Base-by-base conservation (phyloP, 2,329 filamentous ascomycete species). In the Macrophomina tecta region DNA sequence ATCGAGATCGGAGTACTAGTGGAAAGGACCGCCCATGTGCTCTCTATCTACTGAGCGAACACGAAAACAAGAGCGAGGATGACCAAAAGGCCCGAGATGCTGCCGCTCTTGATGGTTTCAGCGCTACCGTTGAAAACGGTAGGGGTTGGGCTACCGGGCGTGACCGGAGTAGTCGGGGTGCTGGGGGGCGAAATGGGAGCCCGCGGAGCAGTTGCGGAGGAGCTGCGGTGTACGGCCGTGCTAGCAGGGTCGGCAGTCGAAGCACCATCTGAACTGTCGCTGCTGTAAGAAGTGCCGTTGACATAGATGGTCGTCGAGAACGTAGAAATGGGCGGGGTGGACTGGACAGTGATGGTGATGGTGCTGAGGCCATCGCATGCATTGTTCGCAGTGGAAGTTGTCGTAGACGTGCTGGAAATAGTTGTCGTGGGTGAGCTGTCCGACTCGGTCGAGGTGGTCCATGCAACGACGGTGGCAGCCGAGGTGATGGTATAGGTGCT, bases 11-110 rank as follows among this genome's bases (percentile, higher is more conserved):
- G 14, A 36, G 45, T 23, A 30, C 30, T 5, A 61, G 30, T 34
- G 11, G 30, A 60, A 60, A 30, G 55, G 6, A n/a, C 2, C 7
- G 12, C 14, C 14, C 30, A 3, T 38, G 30, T 7, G 8, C 9
- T n/a, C 38, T 46, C 40, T 16, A 30, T 46, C 34, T 62, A 62
- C 45, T 62, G 58, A 32, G 28, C 14, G n/a, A 62, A 11, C 12
- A 62, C 14, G 45, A 51, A 38, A 12, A 28, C 58, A 38, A 62
- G 16, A 28, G 42, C 8, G n/a, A 62, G 30, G 30, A 62, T 62
- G 30, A 18, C 14, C 30, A 62, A 6, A n/a, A 49, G 5, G 30
- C 45, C 45, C 3, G 34, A 14, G 34, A 40, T 8, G 14, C 38
- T 14, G 32, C 12, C 14, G 23, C 34, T 32, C 40, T 45, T 16